A percentile compares a stretch with the other conserved stretches of the same genome.
These are phyloP conservation scores for Epichloe baconii DNA, from an alignment of 2,329 filamentous ascomycete species.

Conservation along the genomic window DNA sequence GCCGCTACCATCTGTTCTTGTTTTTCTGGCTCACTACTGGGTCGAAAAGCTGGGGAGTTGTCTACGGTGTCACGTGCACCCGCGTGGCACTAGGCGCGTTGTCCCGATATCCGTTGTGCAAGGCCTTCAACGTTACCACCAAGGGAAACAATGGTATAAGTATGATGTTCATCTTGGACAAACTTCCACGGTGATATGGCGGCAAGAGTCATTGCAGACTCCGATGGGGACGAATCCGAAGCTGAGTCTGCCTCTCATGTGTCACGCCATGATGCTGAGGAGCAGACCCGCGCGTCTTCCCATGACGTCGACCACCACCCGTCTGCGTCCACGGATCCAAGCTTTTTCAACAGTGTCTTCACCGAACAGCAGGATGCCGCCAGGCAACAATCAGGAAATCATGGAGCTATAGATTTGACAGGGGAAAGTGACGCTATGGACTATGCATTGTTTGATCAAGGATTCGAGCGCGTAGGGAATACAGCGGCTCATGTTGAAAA, in stretches of 20 bases:
- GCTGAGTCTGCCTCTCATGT: neutral
- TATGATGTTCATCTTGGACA: neutral
- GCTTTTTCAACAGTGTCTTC: constrained; percentile 34
- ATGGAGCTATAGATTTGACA: neutral
- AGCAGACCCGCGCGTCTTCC: constrained; percentile 2
- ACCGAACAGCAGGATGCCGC: constrained; percentile 29
- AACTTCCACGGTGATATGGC: constrained; percentile 8
- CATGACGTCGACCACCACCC: constrained; percentile 14
- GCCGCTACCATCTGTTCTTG: too few species aligned
- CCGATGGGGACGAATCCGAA: constrained; percentile 20
- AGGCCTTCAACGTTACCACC: neutral
- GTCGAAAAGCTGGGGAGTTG: too few species aligned
- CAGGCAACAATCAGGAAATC: constrained; percentile 6
- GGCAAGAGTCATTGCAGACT: constrained; percentile 23
- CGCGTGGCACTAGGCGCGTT: constrained; percentile 1
- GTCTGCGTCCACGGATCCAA: constrained; percentile 32
- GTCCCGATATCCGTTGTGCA: neutral
- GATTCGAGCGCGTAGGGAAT: constrained; percentile 1
- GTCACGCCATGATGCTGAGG: neutral
- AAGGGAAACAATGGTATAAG: neutral
- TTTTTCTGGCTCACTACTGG: too few species aligned
- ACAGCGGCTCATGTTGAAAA: constrained; percentile 5
- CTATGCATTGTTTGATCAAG: constrained; percentile 6
- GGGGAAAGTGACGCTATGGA: neutral
- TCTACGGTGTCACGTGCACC: constrained; percentile 2